Evolutionary conservation across 305 asterid genomes (phyloP).

Genomic region (Coffea humblotiana): DNA sequence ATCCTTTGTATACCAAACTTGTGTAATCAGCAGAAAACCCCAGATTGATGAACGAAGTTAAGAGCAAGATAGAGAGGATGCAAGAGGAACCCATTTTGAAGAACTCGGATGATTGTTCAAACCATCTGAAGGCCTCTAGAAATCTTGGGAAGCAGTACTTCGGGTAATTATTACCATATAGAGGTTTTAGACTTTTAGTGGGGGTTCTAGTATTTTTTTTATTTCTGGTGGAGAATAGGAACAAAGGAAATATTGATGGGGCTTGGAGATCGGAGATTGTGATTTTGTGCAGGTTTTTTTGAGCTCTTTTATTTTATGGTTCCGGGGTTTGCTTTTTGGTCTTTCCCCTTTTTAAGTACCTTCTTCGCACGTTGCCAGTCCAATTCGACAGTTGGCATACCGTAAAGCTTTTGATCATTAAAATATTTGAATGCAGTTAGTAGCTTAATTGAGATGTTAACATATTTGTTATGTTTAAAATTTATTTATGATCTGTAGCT

Average conservation of each 20-base stretch:
- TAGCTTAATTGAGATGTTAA: neutral
- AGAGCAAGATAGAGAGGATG: conserved; percentile 17
- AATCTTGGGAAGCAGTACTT: neutral
- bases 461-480: no score
- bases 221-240: no score
- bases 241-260: no score
- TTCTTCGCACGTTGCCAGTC: neutral
- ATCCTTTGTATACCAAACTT: conserved; percentile 38
- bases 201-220: no score
- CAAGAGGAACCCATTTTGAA: conserved; percentile 21
- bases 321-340: neutral
- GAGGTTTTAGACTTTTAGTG: no score
- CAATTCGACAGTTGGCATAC: conserved; percentile 6
- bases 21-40: conserved; percentile 28
- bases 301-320: no score
- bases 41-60: conserved; percentile 2
- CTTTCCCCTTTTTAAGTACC: neutral
- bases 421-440: neutral
- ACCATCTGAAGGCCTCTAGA: neutral
- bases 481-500: neutral
- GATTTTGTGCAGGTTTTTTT: no score
- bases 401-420: neutral
- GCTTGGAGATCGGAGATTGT: no score
- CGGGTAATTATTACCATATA: no score
- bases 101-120: conserved; percentile 6